Evolutionary conservation across 2,329 filamentous ascomycete species (phyloP), one percentile per base, ranked within the genome.

Genomic region (Penicillium griseofulvum): DNA sequence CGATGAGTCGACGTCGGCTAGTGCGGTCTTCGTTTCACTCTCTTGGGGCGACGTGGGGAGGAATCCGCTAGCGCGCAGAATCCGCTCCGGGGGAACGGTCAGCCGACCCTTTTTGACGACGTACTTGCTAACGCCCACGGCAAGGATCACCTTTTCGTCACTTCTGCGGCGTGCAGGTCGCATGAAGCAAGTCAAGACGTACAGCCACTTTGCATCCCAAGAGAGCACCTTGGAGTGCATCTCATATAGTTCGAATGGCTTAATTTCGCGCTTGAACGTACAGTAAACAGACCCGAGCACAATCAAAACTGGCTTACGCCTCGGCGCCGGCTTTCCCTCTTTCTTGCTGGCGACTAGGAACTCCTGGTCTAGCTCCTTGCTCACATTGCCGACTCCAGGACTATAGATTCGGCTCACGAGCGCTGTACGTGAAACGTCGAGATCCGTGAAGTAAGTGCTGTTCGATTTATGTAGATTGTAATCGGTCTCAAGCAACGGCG

Each of bases 391-490:
- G 52, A 87, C 77, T 1, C 85, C 85, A 0, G 82, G 80, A 19
- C 81, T 82, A 50, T 87, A 77, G 2, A 92, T 76, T 61, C 86
- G 84, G 46, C 86, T 87, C 50, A 95, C 85, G 9, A 94, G 83
- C 61, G 95, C 89, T 0, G 89, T 89, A 54, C 94, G 88, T 37
- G 88, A 85, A 56, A 93, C 83, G 74, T 96, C 91, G 62, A 95
- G 85, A 73, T 96, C 91, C 62, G 86, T 80, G 70, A 96, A 96
- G 78, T 95, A 96, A 29, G 91, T 96, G 64, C 83, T 85, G 77
- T 91, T 90, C 58, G 86, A 87, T 71, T 92, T 91, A 80, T 93
- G 89, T 41, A 91, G 69, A 76, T 94, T 93, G 78, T 91, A 91
- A 76, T 96, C 92, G 66, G 87, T 90, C 75, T 96, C 91, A 63